Base-by-base conservation (phyloP, 2,329 filamentous ascomycete species). In the Diaporthe batatas region DNA sequence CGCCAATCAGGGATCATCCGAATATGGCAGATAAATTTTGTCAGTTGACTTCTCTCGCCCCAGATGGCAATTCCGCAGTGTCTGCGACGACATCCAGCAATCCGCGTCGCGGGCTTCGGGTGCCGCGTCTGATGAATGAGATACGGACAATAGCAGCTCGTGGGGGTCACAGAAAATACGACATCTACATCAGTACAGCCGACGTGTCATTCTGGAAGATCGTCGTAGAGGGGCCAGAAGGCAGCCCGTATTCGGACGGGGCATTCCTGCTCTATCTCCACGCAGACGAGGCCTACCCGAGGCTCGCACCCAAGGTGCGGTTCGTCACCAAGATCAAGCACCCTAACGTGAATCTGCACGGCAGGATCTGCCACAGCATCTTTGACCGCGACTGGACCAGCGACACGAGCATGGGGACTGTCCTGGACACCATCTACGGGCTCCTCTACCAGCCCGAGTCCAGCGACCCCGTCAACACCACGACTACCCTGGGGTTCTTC, bases 311-410 rank as follows among this genome's bases (percentile, higher is more conserved):
- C 10, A 93, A 93, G 82, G 93, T 94, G 78, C 90, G 92, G 72
- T 94, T 94, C 81, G 83, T 94, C 72, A 94, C 92, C 73, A 93
- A 93, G 81, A 94, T 94, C 81, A 94, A 94, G 80, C 92, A 94
- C 81, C 92, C 92, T 57, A 94, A 94, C 81, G 94, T 94, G 78
- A 92, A 94, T 80, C 91, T 91, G 78, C 86, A 94, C 8, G 92
- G 92, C 72, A 88, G 92, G 73, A 94, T 94, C 79, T 94, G 92
- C 79, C 83, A 74, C n/a, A 62, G 71, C n/a, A 73, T 74, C 42
- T 65, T 64, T n/a, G 59, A 72, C 49, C 72, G 76, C 23, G 75
- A 77, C 59, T 78, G 74, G 77, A 78, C 75, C 4, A 70, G 72
- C n/a, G 75, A 77, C 68, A 78, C 73, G 11, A 75, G 72, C 36